Conservation (phyloP, 495 filamentous ascomycete species). For the Tuber brumale region DNA sequence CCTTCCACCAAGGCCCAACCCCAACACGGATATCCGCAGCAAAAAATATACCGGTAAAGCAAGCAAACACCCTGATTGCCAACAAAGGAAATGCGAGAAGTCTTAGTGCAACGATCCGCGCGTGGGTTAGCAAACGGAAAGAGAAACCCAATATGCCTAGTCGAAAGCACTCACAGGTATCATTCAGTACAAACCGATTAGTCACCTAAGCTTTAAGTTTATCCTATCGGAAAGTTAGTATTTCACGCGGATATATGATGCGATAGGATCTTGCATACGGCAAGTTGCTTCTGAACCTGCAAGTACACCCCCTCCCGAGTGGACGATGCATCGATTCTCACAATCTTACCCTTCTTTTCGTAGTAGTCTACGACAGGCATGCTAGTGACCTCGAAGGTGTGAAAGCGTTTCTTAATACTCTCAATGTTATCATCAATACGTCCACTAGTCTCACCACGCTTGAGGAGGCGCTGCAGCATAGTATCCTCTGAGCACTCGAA, state of each 20-base stretch:
- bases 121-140: not conserved
- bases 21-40: not conserved
- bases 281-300: slow-evolving; percentile 54
- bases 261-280: slow-evolving; percentile 7
- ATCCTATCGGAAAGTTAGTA: not conserved
- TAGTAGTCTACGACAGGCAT: slow-evolving; percentile 93
- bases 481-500: slow-evolving; percentile 82
- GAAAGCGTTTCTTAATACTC: slow-evolving; percentile 91
- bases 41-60: not conserved
- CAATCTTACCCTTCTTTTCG: slow-evolving; percentile 67
- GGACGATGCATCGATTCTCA: slow-evolving; percentile 64
- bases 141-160: not conserved
- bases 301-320: slow-evolving; percentile 68
- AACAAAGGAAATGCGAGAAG: not conserved
- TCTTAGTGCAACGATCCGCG: not conserved
- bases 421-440: slow-evolving; percentile 89
- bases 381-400: slow-evolving; percentile 84
- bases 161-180: not conserved
- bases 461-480: slow-evolving; percentile 73
- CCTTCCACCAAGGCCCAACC: not conserved
- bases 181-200: not conserved
- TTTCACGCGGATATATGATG: not conserved
- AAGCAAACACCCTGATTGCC: not conserved
- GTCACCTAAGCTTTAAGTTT: not conserved
- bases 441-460: slow-evolving; percentile 86